Evolutionary conservation across 768 basidiomycete species (phyloP), one percentile per base, ranked within the genome.

Genomic region (Rhodosporidiobolus sp.): DNA sequence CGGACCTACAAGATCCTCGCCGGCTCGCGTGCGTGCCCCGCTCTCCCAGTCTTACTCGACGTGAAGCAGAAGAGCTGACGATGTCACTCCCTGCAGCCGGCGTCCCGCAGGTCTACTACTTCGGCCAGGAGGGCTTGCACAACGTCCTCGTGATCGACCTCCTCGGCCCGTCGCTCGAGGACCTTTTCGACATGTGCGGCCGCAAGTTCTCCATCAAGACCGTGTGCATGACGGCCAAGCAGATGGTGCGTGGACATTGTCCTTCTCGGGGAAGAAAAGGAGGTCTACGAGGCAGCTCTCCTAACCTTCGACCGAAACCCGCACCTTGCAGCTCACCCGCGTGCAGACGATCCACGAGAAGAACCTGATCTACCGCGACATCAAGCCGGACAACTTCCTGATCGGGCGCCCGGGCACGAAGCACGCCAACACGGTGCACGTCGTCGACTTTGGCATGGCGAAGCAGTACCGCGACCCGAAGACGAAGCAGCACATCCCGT

Each of bases 391-490:
- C 84, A 99, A 99, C 83, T 99, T 99, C 81, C 86, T 99, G 76
- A 90, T 98, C 80, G 96, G 96, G 49, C 89, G 95, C 30, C 89
- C 95, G 16, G 89, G 88, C 49, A 96, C 93, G 30, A 97, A 97
- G 83, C 87, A 86, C 57, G 86, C 92, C 24, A 95, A 94, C 80
- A 85, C 76, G 53, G 78, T 84, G 57, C 82, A 82, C 72, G 80
- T 81, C 24, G 94, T 99, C 67, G 96, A 99, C 81, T 98, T 99
- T 80, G 96, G 96, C 55, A 98, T 99, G 96, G 96, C 96, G 35
- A 98, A 98, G 83, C 95, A 98, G 82, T 99, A 97, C 80, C 90
- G 96, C 65, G 96, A 99, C 82, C 96, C 96, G 19, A 98, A 95
- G 84, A 94, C 94, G 72, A 96, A 96, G 82, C 95, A 98, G 81